A percentile compares a stretch with the other conserved stretches of the same genome.
Evolutionary conservation across 2,329 filamentous ascomycete species (phyloP).

Genomic region (Allantophomopsis lycopodina): DNA sequence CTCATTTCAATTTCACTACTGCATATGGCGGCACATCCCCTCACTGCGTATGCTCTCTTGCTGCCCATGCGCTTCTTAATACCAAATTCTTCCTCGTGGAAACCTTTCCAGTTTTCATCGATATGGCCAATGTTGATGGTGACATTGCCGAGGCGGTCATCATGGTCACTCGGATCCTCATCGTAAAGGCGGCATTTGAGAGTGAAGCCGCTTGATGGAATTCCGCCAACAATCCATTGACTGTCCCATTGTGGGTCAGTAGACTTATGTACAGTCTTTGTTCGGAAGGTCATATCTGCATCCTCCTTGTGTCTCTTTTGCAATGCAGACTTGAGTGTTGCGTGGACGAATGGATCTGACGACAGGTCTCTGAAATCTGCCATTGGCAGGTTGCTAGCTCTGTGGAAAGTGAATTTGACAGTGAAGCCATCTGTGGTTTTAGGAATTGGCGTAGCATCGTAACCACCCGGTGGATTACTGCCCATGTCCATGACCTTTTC

Average conservation of each 20-base stretch:
- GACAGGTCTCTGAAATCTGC: constrained; percentile 66
- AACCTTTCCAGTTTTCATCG: constrained; percentile 52
- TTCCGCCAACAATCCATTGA: constrained; percentile 78
- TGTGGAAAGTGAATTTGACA: constrained; percentile 71
- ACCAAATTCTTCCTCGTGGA: constrained; percentile 48
- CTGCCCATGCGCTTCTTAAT: constrained; percentile 77
- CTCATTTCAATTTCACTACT: constrained; percentile 50
- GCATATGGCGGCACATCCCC: constrained; percentile 52
- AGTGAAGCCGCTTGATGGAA: constrained; percentile 67
- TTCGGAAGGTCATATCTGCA: constrained; percentile 59
- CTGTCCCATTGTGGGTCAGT: constrained; percentile 72
- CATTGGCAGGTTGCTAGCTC: constrained; percentile 67
- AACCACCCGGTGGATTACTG: constrained; percentile 43
- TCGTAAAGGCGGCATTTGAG: constrained; percentile 83
- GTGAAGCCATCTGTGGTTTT: constrained; percentile 67
- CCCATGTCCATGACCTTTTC: constrained; percentile 15
- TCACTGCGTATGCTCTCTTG: constrained; percentile 71
- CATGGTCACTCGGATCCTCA: constrained; percentile 73
- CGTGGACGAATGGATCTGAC: constrained; percentile 71
- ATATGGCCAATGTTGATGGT: constrained; percentile 52
- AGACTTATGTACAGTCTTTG: constrained; percentile 57
- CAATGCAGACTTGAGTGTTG: constrained; percentile 57
- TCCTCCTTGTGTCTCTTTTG: constrained; percentile 76
- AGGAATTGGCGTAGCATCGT: constrained; percentile 66
- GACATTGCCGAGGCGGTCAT: constrained; percentile 80